Evolutionary conservation across 805 yeast species (phyloP), one percentile per base, ranked within the genome.

Genomic region (Lipomyces starkeyi): DNA sequence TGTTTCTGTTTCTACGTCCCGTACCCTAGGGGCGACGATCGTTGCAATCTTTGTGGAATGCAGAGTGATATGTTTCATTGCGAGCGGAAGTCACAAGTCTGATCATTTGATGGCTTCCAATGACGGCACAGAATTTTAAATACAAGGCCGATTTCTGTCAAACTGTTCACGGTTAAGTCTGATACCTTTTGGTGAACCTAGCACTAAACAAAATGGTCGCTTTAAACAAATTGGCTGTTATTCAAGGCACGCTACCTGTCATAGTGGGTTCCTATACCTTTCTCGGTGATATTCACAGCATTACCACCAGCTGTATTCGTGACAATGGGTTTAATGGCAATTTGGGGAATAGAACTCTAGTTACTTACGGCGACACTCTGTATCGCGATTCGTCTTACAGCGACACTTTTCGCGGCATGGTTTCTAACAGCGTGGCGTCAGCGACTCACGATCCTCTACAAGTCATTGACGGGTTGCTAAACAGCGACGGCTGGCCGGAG

Each of bases 241-340:
- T 34, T 11, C 52, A 55, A n/a, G 58, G 37, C 27, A 27, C 34
- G 11, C 17, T 55, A n/a, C 58, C 58, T 27, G 22, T 55, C 37
- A 55, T 5, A 25, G 58, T 55, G 22, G 20, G 8, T 27, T 55
- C 37, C 37, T 47, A 14, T 25, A 27, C 2, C 14, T 32, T 25
- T 13, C 58, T 55, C 37, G 58, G 58, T 32, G 58, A 55, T 34
- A 55, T 55, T 22, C 37, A 32, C 58, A 55, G 58, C 37, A 55
- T n/a, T 29, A 55, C 58, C n/a, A 55, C 58, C 58, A 13, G 25
- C 58, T 55, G 58, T 32, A n/a, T 55, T 32, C 58, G 58, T 32
- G 58, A 55, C 58, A 55, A 55, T 25, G 58, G 58, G 32, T 55
- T 55, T 25, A 27, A 55, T n/a, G 58, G 58, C 58, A 55, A 55